Conservation (phyloP, 2,329 filamentous ascomycete genomes). For the Exophiala aquamarina region DNA sequence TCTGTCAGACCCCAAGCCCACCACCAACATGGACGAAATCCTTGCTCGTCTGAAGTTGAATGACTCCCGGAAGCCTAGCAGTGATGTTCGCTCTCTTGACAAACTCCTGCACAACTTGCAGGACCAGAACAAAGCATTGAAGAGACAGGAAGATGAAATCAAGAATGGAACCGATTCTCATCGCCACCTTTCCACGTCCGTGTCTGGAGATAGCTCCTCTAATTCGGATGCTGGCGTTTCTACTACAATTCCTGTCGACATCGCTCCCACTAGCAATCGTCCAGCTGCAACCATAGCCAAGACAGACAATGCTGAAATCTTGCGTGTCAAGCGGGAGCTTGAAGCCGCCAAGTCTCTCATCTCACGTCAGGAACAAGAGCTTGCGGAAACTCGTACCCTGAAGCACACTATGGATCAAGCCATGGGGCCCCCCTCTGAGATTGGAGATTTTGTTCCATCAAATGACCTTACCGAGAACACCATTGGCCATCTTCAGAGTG, state of each 20-base stretch:
- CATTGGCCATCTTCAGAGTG: slow-evolving; percentile 50
- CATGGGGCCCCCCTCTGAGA: slow-evolving; percentile 54
- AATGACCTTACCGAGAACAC: slow-evolving; percentile 52
- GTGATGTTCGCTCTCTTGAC: slow-evolving; percentile 38
- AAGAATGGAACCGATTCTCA: slow-evolving; percentile 22
- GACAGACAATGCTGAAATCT: slow-evolving; percentile 49
- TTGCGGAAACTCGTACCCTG: slow-evolving; percentile 60
- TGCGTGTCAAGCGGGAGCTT: slow-evolving; percentile 58
- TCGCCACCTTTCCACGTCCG: slow-evolving; percentile 5
- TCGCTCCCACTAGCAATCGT: slow-evolving; percentile 7
- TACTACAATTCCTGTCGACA: not conserved
- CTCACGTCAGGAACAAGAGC: slow-evolving; percentile 60
- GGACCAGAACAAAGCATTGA: slow-evolving; percentile 66
- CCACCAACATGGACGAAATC: slow-evolving; percentile 63
- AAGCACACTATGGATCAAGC: slow-evolving; percentile 62
- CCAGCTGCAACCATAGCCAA: slow-evolving; percentile 22
- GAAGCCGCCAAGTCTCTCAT: slow-evolving; percentile 58
- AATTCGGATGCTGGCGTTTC: slow-evolving; percentile 27
- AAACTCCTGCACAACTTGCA: slow-evolving; percentile 66
- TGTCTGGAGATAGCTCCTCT: slow-evolving; percentile 28
- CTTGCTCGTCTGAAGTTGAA: slow-evolving; percentile 43
- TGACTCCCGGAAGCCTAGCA: slow-evolving; percentile 26
- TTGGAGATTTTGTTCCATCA: slow-evolving; percentile 45
- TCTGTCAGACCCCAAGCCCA: slow-evolving; percentile 25
- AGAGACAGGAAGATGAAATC: slow-evolving; percentile 58